Percentiles rank a stretch among this genome's conserved stretches.
These are phyloP conservation scores for Pyrus hybrid DNA, from an alignment of 331 rosid species.

Conservation along the genomic window DNA sequence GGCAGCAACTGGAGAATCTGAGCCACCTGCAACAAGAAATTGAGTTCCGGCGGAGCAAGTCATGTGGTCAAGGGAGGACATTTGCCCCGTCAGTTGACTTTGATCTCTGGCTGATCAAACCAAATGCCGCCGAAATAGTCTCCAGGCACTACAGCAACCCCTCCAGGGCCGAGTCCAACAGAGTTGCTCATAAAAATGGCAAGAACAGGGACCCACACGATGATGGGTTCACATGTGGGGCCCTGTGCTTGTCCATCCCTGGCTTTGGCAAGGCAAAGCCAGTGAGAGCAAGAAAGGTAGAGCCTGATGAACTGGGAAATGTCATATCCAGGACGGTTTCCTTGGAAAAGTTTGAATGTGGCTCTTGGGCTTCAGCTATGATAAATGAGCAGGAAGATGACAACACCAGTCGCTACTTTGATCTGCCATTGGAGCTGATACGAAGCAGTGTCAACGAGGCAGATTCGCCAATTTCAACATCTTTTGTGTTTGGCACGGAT, in stretches of 20 bases:
- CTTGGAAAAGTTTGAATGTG: constrained; percentile 80
- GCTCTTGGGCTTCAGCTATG: constrained; percentile 66
- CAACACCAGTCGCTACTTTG: constrained; percentile 44
- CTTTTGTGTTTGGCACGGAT: constrained; percentile 56
- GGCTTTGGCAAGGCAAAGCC: constrained; percentile 53
- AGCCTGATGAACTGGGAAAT: constrained; percentile 12
- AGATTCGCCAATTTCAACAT: constrained; percentile 49
- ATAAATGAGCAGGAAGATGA: constrained; percentile 32
- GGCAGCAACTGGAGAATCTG: background rate
- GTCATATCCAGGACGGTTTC: constrained; percentile 59
- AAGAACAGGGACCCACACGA: constrained; percentile 16
- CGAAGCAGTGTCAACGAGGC: constrained; percentile 40
- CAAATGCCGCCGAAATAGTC: constrained; percentile 25
- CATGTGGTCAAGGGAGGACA: constrained; percentile 54
- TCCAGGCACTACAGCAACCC: constrained; percentile 13
- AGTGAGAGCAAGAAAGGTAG: constrained; percentile 34
- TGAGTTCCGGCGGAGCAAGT: constrained; percentile 49
- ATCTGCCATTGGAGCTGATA: constrained; percentile 72
- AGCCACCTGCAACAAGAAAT: constrained; percentile 20
- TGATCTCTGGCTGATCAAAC: constrained; percentile 48
- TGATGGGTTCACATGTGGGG: constrained; percentile 53
- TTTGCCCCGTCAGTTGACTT: constrained; percentile 42
- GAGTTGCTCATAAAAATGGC: constrained; percentile 20
- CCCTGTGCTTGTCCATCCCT: constrained; percentile 68
- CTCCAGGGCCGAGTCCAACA: constrained; percentile 26